phyloP scores from a whole-genome alignment of 352 stramenopile species.

The Phytophthora citricola region DNA sequence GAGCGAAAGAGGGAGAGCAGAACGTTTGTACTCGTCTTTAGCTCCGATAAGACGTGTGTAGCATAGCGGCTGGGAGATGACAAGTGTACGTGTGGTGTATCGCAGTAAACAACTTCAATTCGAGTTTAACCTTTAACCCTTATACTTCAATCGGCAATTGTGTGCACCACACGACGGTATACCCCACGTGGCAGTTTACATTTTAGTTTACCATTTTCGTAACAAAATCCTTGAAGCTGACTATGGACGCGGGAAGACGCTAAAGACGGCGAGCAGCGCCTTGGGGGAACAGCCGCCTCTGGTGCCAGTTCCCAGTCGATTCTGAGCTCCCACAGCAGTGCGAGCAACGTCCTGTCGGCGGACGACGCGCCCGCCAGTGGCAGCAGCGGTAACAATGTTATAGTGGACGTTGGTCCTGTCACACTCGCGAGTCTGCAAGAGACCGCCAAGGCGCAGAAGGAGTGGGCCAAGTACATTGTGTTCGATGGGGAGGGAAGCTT shows the following conservation, averaged over 20 bases:
- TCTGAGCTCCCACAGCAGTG: constrained; percentile 15
- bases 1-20: constrained; percentile 9
- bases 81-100: too few species aligned
- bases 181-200: not conserved
- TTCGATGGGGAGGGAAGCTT: constrained; percentile 67
- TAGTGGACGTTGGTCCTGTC: constrained; percentile 26
- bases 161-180: not conserved
- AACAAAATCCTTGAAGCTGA: not conserved
- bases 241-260: constrained; percentile 23
- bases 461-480: constrained; percentile 70
- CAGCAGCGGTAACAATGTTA: constrained; percentile 3
- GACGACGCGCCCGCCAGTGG: constrained; percentile 13
- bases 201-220: not conserved
- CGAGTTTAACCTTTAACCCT: too few species aligned
- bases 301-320: constrained; percentile 17
- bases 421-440: constrained; percentile 60
- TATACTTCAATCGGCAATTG: not conserved
- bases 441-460: constrained; percentile 59
- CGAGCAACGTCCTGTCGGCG: constrained; percentile 19
- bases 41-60: too few species aligned
- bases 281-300: constrained; percentile 9
- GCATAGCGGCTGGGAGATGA: too few species aligned
- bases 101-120: too few species aligned
- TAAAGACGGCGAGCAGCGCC: constrained; percentile 17
- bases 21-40: not conserved